Conservation (phyloP, 169 alveolate genomes). For the Eimeria brunetti region DNA sequence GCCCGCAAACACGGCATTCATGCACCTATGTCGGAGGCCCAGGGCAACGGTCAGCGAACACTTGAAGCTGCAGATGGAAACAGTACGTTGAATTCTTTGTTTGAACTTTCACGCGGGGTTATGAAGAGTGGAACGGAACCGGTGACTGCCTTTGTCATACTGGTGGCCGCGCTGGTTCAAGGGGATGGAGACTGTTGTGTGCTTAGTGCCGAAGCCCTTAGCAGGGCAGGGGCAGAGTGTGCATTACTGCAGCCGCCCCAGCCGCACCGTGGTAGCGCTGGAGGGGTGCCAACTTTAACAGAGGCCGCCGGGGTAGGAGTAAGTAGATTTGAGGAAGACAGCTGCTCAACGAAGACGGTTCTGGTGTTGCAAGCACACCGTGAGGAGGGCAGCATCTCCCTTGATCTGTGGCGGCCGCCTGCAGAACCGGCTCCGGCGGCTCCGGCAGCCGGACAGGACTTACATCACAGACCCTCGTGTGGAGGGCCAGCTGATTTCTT, state of each 20-base stretch:
- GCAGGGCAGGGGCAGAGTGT: slow-evolving; percentile 15
- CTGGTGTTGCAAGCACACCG: slow-evolving; percentile 65
- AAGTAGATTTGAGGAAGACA: background rate
- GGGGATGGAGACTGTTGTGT: slow-evolving; percentile 52
- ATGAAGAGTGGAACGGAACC: background rate
- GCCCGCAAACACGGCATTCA: background rate
- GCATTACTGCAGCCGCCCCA: slow-evolving; percentile 8
- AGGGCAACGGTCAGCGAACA: background rate
- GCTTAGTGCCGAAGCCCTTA: slow-evolving; percentile 38
- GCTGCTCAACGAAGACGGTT: background rate
- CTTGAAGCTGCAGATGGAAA: background rate
- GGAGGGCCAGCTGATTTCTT: slow-evolving; percentile 1
- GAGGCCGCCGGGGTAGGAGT: background rate
- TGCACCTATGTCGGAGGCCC: background rate
- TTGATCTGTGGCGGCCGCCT: slow-evolving; percentile 51
- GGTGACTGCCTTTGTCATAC: slow-evolving; percentile 8
- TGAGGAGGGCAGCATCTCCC: slow-evolving; percentile 35
- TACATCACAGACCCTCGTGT: background rate
- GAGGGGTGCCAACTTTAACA: background rate
- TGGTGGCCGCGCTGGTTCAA: slow-evolving; percentile 38
- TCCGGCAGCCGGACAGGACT: background rate
- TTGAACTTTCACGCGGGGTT: background rate
- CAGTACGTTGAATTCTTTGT: background rate
- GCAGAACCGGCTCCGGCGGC: background rate
- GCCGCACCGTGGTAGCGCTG: background rate